Evolutionary conservation across 768 basidiomycete species (phyloP).

Genomic region (Mycena galopus): DNA sequence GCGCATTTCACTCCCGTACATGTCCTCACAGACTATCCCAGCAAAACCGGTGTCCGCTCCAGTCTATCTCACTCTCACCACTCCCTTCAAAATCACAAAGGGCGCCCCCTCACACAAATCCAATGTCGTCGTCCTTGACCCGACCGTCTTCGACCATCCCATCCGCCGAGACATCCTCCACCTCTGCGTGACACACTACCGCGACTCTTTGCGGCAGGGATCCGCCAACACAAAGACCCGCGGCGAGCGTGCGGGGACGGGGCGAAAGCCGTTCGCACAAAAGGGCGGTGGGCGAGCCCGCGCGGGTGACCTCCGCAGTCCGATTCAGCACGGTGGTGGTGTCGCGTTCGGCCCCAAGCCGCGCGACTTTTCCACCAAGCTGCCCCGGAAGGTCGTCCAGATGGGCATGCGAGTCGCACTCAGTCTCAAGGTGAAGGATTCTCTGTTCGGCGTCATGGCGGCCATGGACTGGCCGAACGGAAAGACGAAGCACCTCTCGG

Average conservation of each 20-base stretch:
- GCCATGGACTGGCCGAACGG: constrained; percentile 77
- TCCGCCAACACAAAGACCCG: constrained; percentile 93
- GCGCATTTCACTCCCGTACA: background rate
- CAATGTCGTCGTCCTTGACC: constrained; percentile 74
- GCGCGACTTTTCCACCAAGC: constrained; percentile 90
- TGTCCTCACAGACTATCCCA: constrained; percentile 36
- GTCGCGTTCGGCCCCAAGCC: constrained; percentile 93
- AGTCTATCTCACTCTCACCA: constrained; percentile 72
- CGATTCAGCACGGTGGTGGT: constrained; percentile 92
- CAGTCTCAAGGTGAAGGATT: constrained; percentile 84
- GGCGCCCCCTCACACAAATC: constrained; percentile 56
- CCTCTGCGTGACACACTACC: constrained; percentile 89
- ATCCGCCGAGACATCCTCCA: constrained; percentile 94
- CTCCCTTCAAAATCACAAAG: constrained; percentile 62
- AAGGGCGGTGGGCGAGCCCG: constrained; percentile 94
- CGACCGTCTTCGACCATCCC: constrained; percentile 89
- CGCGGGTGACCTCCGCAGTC: constrained; percentile 88
- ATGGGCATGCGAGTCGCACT: constrained; percentile 95
- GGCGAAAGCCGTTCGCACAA: constrained; percentile 89
- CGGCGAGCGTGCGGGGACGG: constrained; percentile 90
- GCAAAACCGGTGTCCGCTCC: constrained; percentile 58
- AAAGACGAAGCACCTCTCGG: constrained; percentile 78
- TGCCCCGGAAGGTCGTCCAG: constrained; percentile 92
- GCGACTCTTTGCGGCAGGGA: constrained; percentile 91
- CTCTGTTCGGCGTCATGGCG: constrained; percentile 80